Evolutionary conservation across 2,329 filamentous ascomycete genomes (phyloP), one percentile per base, ranked within the genome.

Genomic region (Macrophomina pseudophaseolina): DNA sequence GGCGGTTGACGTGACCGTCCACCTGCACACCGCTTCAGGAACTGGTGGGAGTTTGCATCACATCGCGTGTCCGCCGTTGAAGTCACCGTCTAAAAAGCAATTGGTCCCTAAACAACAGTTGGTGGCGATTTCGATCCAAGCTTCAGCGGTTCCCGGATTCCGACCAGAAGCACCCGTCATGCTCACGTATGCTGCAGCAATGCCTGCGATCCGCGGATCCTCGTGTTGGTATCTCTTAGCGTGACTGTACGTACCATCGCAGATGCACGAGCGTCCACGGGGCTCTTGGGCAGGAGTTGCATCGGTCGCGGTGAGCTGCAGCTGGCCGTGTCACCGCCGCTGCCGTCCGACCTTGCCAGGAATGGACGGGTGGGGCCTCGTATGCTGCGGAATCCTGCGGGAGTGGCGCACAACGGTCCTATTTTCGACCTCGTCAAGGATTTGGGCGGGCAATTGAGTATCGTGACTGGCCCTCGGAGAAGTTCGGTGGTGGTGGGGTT

Each of bases 261-360:
- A 38, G 38, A 23, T 35, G 56, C 56, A 60, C 56, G 56, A 60
- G 28, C 40, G 28, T 18, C 38, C n/a, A 11, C 40, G 35, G 35
- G 42, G 56, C 28, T 60, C 56, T 60, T 40, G 56, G 56, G 38
- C 33, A 18, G 40, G n/a, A 60, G 16, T 40, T 60, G 23, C 40
- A 60, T 48, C 54, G 38, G 33, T 32, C 18, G 28, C 16, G 56
- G 54, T 33, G 7, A 28, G 52, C 52, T 56, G 52, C 52, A 40
- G 52, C 7, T 42, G 52, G 28, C 23, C 14, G 54, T 58, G 54
- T 28, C 18, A 42, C 53, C 53, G 53, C 33, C 6, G 3, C 44
- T 28, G 12, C 38, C 16, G 54, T 30, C 30, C 32, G 38, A 16
- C 23, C 12, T 14, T 9, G 14, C 49, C n/a, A 35, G 53, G 33